Evolutionary conservation across 331 rosid genomes (phyloP).

Genomic region (Pyracantha coccinea): DNA sequence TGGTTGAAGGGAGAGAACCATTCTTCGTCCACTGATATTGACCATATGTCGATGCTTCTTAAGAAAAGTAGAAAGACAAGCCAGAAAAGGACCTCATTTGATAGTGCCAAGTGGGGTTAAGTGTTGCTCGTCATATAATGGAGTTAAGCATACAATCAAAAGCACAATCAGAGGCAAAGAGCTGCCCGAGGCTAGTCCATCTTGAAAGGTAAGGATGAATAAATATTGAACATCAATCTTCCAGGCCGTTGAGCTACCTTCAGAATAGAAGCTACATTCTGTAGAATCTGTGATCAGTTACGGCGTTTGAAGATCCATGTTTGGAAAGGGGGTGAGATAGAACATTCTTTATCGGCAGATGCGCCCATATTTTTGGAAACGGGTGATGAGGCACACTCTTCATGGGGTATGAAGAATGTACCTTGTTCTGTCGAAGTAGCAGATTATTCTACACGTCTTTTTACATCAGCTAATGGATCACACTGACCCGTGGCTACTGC

Average conservation of each 20-base stretch:
- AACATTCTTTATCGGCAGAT: conserved; percentile 1
- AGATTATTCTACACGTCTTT: not conserved
- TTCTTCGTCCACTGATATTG: conserved; percentile 35
- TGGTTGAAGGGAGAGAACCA: conserved; percentile 75
- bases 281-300: conserved; percentile 14
- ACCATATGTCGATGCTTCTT: conserved; percentile 53
- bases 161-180: not conserved
- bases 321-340: conserved; percentile 14
- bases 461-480: not conserved
- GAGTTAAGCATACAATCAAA: not conserved
- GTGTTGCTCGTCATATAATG: not conserved
- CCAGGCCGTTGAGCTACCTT: not conserved
- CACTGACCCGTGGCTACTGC: not conserved
- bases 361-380: not conserved
- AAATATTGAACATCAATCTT: not conserved
- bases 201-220: not conserved
- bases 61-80: conserved; percentile 51
- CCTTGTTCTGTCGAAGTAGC: not conserved
- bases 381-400: not conserved
- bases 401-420: not conserved
- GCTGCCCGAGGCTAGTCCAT: conserved; percentile 7
- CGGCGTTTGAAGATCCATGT: conserved; percentile 7
- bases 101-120: conserved; percentile 55
- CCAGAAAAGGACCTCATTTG: conserved; percentile 24
- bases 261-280: not conserved